Percentiles rank a stretch among this genome's conserved stretches.
Evolutionary conservation across 306 rosid species (phyloP).

Genomic region (Mimosa pudica): DNA sequence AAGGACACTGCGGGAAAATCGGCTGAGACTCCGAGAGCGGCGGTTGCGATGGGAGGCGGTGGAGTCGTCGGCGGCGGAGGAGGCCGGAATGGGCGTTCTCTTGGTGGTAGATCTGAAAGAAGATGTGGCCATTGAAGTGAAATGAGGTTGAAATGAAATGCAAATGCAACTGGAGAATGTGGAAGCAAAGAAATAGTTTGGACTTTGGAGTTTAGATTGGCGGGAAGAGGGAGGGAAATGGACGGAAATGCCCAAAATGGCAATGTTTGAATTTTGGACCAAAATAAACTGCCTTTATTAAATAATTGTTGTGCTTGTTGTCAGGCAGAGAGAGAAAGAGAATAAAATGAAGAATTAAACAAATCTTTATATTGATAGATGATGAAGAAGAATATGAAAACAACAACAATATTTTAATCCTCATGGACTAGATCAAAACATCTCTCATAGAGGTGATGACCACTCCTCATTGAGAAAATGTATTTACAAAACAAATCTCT

Average conservation of each 20-base stretch:
- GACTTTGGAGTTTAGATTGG: not conserved
- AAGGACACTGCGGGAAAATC: conserved; percentile 53
- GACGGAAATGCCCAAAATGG: not conserved
- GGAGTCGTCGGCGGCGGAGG: conserved; percentile 52
- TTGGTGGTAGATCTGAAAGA: conserved; percentile 93
- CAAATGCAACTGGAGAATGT: conserved; percentile 18
- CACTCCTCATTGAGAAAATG: no score
- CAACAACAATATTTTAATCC: no score
- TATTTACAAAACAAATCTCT: no score
- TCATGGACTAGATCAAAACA: no score
- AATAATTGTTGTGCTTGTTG: no score
- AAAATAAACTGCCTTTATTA: no score
- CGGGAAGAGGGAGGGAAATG: not conserved
- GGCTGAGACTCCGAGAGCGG: conserved; percentile 86
- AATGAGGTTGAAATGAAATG: not conserved
- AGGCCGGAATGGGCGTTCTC: conserved; percentile 59
- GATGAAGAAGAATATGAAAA: no score
- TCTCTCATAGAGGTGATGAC: no score
- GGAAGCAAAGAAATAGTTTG: not conserved
- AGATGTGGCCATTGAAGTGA: conserved; percentile 67
- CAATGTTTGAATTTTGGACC: not conserved
- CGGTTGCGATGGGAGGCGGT: conserved; percentile 55
- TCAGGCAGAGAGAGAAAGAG: no score
- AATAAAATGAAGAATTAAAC: no score
- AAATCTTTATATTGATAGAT: no score